Percentiles rank a stretch among this genome's conserved stretches.
Conservation (phyloP, 495 filamentous ascomycete species). For the Cairneyella variabilis region DNA sequence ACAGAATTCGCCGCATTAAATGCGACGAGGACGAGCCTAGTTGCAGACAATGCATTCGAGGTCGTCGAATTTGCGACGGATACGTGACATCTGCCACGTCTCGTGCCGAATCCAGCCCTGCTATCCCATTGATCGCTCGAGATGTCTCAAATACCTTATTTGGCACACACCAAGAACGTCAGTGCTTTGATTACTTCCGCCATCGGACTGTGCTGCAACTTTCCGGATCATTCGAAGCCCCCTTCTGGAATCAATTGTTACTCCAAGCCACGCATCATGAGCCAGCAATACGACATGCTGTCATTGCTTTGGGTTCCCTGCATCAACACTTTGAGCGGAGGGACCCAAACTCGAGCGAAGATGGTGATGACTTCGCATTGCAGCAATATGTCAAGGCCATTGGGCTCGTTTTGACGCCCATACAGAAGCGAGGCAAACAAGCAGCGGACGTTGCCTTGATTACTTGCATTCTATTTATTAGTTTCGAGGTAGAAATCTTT, state of each 20-base stretch:
- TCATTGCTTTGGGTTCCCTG: background rate
- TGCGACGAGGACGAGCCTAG: too few relatives aligned
- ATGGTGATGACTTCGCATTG: conserved; percentile 5
- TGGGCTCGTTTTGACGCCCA: background rate
- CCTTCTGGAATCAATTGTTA: background rate
- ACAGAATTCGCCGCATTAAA: too few relatives aligned
- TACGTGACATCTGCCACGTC: too few relatives aligned
- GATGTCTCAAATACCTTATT: too few relatives aligned
- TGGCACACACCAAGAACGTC: too few relatives aligned
- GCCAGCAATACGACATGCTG: conserved; percentile 4
- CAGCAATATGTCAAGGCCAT: conserved; percentile 16
- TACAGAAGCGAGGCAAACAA: background rate
- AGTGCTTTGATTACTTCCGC: too few relatives aligned
- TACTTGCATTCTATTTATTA: conserved; percentile 5
- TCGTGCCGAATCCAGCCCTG: too few relatives aligned
- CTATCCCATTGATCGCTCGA: too few relatives aligned
- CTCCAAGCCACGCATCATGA: background rate
- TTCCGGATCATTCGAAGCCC: too few relatives aligned
- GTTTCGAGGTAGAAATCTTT: conserved; percentile 4
- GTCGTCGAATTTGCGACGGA: too few relatives aligned
- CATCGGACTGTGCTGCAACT: too few relatives aligned
- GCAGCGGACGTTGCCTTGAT: conserved; percentile 1
- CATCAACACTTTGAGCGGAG: background rate
- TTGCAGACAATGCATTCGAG: too few relatives aligned
- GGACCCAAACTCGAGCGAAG: background rate